Base-by-base conservation (phyloP, 225 moss, liverwort and hornwort genomes). In the Anthoceros angustus region DNA sequence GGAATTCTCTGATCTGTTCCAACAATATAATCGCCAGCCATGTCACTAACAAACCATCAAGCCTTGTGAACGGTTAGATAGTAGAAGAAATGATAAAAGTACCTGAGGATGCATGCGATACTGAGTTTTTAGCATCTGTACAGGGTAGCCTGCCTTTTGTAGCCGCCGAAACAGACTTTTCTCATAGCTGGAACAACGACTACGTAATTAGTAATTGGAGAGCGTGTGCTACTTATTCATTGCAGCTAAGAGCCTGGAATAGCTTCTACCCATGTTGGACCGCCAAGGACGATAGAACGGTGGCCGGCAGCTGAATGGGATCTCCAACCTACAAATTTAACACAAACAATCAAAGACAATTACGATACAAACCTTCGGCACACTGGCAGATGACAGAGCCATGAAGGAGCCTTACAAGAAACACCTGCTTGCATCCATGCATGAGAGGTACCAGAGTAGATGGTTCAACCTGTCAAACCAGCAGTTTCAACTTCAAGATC, bases 101-200 rank as follows among this genome's bases (percentile, higher is more conserved):
- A 98, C 95, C 85, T 87, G 85, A 48, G 98, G 98, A 73, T 92
- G 81, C 92, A 98, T 98, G 62, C 98, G 89, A 71, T 98, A 98
- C 62, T 98, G 98, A 62, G 86, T 98, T 70, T 92, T 98, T 73
- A 98, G 71, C 92, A 98, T 89, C 75, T 89, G 80, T 23, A 98
- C 98, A 48, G 98, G 98, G 71, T 92, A 92, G 40, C 98, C 98
- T 72, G 81, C 84, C 76, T 86, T 86, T 74, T 92, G 92, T 73
- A 98, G 87, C 63, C 89, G 86, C 79, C 87, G 92, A 49, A 98
- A 98, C 64, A 98, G 82, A 73, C 92, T 98, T 70, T 78, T 89
- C 25, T 87, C 98, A 78, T 98, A 98, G 72, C 92, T 92, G 73
- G 73, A 55, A 25, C 11, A 41, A 65, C 25, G 4, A 5, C 39